phyloP scores from a whole-genome alignment of 2,329 filamentous ascomycete genomes.

The Exophiala viscosa region DNA sequence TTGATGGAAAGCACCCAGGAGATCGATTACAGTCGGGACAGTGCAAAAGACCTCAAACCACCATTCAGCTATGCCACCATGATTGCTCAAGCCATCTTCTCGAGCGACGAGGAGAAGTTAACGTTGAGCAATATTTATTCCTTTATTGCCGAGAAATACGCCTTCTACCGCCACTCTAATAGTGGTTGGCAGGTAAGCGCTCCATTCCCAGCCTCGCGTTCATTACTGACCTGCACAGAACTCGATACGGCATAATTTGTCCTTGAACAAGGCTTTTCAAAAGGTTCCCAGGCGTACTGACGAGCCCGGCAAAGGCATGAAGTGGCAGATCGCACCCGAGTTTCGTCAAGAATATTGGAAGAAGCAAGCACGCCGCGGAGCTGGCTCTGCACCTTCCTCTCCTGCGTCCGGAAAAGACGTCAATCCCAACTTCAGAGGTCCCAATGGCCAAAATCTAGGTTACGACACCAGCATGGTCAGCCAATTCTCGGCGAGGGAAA shows the following conservation, averaged over 20 bases:
- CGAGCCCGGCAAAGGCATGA: conserved; percentile 98
- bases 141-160: conserved; percentile 85
- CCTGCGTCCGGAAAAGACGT: conserved; percentile 42
- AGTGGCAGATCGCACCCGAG: conserved; percentile 89
- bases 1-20: conserved; percentile 53
- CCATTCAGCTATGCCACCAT: conserved; percentile 95
- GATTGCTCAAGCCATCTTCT: conserved; percentile 93
- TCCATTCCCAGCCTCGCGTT: not conserved
- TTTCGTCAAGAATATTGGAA: conserved; percentile 83
- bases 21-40: conserved; percentile 65
- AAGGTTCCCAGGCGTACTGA: conserved; percentile 90
- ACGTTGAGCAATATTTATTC: conserved; percentile 91
- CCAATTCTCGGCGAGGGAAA: conserved; percentile 36
- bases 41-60: conserved; percentile 87
- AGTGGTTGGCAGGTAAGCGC: conserved; percentile 82
- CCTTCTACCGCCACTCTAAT: conserved; percentile 83
- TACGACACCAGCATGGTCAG: conserved; percentile 35
- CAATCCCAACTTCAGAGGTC: conserved; percentile 36
- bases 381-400: conserved; percentile 43
- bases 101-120: conserved; percentile 78
- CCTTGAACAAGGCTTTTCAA: conserved; percentile 88
- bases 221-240: conserved; percentile 54
- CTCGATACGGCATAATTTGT: conserved; percentile 94
- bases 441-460: conserved; percentile 33
- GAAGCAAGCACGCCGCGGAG: conserved; percentile 49